phyloP scores from a whole-genome alignment of 805 yeast genomes.

The Saturnispora galanensis region DNA sequence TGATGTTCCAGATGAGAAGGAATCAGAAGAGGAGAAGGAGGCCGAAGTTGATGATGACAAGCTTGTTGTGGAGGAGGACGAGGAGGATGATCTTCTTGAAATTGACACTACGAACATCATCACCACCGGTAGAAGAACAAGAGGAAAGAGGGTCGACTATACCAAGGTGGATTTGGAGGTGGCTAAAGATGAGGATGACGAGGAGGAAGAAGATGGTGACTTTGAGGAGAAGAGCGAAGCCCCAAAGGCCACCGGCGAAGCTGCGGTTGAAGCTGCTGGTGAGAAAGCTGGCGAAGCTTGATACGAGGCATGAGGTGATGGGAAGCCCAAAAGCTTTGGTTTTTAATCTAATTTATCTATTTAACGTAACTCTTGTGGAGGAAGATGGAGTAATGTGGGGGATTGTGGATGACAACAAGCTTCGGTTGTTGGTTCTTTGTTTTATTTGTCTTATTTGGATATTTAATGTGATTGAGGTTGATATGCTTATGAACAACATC shows the following conservation, averaged over 20 bases:
- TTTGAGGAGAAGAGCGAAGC: slow-evolving; percentile 33
- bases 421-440: no score
- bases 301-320: background rate
- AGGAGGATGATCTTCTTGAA: slow-evolving; percentile 70
- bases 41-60: slow-evolving; percentile 42
- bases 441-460: no score
- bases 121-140: slow-evolving; percentile 77
- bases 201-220: slow-evolving; percentile 34
- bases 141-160: slow-evolving; percentile 83
- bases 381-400: no score
- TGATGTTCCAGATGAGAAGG: slow-evolving; percentile 17
- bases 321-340: no score
- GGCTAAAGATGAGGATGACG: slow-evolving; percentile 34
- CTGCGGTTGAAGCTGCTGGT: background rate
- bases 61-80: slow-evolving; percentile 51
- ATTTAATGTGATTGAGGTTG: no score
- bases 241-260: background rate
- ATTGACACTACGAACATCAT: slow-evolving; percentile 79
- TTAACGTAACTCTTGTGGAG: no score
- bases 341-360: no score
- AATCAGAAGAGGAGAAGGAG: slow-evolving; percentile 26
- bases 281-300: background rate
- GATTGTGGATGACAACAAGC: no score
- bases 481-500: no score
- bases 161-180: slow-evolving; percentile 68